Base-by-base conservation (phyloP, 2,329 filamentous ascomycete genomes). In the Apiospora sp. region DNA sequence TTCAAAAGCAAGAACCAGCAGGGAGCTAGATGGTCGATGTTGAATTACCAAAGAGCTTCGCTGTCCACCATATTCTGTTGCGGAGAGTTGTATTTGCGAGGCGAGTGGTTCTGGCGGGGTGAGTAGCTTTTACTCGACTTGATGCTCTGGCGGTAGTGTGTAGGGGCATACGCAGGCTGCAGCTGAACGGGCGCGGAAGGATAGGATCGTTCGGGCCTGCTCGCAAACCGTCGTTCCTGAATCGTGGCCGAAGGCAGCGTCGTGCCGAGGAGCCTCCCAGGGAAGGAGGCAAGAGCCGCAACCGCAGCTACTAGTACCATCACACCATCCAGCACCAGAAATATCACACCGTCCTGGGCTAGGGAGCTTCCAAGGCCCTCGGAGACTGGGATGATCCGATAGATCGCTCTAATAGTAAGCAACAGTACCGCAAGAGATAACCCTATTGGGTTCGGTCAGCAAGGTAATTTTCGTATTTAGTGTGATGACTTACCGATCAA, bases 401-500 rank as follows among this genome's bases (percentile, higher is more conserved):
- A 81, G 30, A 76, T 73, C 22, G 79, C 79, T 72, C 80, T 78
- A 34, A 79, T 12, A 19, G 75, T 16, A 13, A 80, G 71, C 1
- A 80, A 69, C 12, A 75, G 6, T 14, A 73, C 77, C 24, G 77
- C 73, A 12, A 77, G 24, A 7, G 41, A 46, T 19, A 68, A n/a
- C 14, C 67, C 67, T 68, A 30, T 30, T 22, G 24, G n/a, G 14
- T 10, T 68, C 10, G 30, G 10, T 61, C 54, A 67, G 43, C 22
- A 46, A n/a, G 19, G 14, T 16, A 3, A 16, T 22, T 49, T n/a
- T 24, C 7, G 24, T 27, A 34, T 4, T 24, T 16, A 14, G 58
- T 3, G 10, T 44, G 19, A n/a, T 70, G 6, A 78, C 83, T 74
- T 82, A 89, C 87, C 81, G 70, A 84, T 75, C 4, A 88, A 78